Evolutionary conservation across 148 eudicot species (phyloP), one percentile per base, ranked within the genome.

Genomic region (Linanthus parryae): DNA sequence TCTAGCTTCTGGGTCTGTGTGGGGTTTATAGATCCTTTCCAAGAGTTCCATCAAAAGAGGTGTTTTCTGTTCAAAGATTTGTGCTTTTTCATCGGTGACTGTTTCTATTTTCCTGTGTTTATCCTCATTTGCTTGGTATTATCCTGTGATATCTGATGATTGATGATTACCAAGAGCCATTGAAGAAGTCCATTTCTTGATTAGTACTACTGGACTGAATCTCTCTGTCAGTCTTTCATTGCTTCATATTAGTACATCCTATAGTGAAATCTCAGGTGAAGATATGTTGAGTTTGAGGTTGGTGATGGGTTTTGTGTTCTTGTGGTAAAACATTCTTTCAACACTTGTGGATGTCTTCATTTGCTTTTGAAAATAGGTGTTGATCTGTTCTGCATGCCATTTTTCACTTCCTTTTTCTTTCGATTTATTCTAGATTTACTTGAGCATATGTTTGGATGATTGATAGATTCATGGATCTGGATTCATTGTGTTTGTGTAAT

Each of bases 1-100:
- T 70, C 65, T 78, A 63, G 64, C 73, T 61, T 65, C 57, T 67
- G 73, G 75, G 70, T 59, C 13, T 61, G 66, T 62, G 48, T 20
- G 43, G 31, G 56, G 35, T 52, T 49, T 60, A n/a, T 64, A 41
- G 73, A 67, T 68, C 73, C 59, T 44, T 55, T n/a, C 43, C 16
- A 52, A 30, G 64, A 67, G 41, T 69, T 57, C 68, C 56, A 62
- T 61, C 61, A 50, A 23, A 29, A 44, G 53, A 46, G 56, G 38
- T 60, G 47, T 25, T 23, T 56, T 34, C 57, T 41, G 63, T 57
- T 54, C 74, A 63, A 68, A 59, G 73, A 70, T 78, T 64, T 64
- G 58, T 67, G 67, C 48, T n/a, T 53, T 69, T 54, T 53, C 53
- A 48, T 68, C 65, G 52, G 53, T 57, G n/a, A n/a, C 53, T 47